These are phyloP conservation scores for Aureobasidium sp. DNA, from an alignment of 2,329 filamentous ascomycete species.

Conservation along the genomic window DNA sequence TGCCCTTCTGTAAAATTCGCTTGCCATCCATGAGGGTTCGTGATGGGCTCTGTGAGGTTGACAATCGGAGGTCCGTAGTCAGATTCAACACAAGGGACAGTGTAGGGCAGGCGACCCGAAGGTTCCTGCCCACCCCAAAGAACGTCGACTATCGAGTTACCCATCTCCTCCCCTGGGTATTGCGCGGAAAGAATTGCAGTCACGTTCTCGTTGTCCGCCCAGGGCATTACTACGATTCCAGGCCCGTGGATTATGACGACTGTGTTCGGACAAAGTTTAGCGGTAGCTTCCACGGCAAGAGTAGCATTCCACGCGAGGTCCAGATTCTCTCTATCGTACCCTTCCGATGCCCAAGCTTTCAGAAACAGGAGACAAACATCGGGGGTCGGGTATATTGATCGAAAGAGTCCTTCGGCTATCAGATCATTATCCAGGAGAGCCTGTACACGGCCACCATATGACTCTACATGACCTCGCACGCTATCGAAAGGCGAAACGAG, in stretches of 20 bases:
- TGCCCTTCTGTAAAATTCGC: conserved; percentile 58
- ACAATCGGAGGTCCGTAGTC: conserved; percentile 64
- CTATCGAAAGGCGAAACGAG: conserved; percentile 23
- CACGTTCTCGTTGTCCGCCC: conserved; percentile 38
- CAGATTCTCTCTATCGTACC: conserved; percentile 28
- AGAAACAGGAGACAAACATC: conserved; percentile 60
- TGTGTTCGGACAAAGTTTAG: conserved; percentile 24
- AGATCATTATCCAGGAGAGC: conserved; percentile 42
- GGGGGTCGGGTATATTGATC: conserved; percentile 46
- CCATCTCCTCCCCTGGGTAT: conserved; percentile 87
- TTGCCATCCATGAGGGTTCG: conserved; percentile 46
- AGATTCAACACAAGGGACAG: conserved; percentile 75
- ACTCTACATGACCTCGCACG: conserved; percentile 30
- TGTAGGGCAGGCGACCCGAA: conserved; percentile 89
- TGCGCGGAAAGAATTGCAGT: conserved; percentile 81
- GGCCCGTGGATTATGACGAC: conserved; percentile 26
- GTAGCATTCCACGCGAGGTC: conserved; percentile 31
- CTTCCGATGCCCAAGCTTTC: conserved; percentile 24
- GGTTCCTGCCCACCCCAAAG: conserved; percentile 82
- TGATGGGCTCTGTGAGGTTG: conserved; percentile 39
- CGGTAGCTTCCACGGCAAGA: conserved; percentile 22
- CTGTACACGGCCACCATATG: conserved; percentile 34
- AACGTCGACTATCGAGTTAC: conserved; percentile 82
- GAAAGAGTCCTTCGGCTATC: conserved; percentile 34
- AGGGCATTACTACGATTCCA: conserved; percentile 23